Conservation (phyloP, 345 rosid species). For the Abelmoschus esculentus region DNA sequence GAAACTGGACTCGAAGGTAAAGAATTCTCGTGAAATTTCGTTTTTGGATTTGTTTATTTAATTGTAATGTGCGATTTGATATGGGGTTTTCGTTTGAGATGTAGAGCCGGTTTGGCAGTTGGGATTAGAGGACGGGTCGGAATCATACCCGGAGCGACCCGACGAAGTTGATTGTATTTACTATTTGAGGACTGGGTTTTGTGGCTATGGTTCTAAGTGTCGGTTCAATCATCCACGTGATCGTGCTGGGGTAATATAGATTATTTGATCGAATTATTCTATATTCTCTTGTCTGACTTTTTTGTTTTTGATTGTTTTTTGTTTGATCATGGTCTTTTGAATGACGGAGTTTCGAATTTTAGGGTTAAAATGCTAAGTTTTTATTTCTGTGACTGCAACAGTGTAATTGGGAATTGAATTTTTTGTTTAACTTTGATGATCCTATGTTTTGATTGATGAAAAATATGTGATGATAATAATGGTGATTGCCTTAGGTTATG, state of each 20-base stretch:
- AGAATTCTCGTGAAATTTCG: background rate
- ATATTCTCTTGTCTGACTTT: background rate
- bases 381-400: background rate
- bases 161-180: constrained; percentile 70
- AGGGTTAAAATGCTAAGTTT: constrained; percentile 4
- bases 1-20: constrained; percentile 61
- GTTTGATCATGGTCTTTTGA: constrained; percentile 25
- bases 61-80: constrained; percentile 19
- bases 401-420: background rate
- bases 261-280: constrained; percentile 17
- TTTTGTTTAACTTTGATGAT: constrained; percentile 9
- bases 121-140: constrained; percentile 46
- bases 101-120: constrained; percentile 65
- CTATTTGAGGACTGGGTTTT: constrained; percentile 70
- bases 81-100: constrained; percentile 19
- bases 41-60: background rate
- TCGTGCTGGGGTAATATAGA: constrained; percentile 43
- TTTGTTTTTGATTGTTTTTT: constrained; percentile 9
- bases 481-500: constrained; percentile 35
- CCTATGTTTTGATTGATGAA: constrained; percentile 17
- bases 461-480: background rate
- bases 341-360: constrained; percentile 12
- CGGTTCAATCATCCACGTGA: constrained; percentile 95
- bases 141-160: constrained; percentile 72
- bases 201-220: constrained; percentile 82